Conservation (phyloP, 2,329 filamentous ascomycete species). For the Fusarium praegraminearum region DNA sequence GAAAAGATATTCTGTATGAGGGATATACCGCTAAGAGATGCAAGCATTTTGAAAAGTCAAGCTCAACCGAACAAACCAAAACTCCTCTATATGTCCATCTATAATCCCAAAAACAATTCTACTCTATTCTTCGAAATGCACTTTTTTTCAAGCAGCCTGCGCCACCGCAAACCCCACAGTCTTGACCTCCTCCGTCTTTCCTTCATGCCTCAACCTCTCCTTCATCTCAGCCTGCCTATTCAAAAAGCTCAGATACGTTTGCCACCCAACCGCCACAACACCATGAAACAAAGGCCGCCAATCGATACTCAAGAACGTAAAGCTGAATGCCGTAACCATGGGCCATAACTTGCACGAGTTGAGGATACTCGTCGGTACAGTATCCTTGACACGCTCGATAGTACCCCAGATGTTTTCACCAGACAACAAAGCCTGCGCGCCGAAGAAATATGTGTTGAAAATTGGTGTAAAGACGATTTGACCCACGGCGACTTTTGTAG, state of each 20-base stretch:
- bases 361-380: constrained; percentile 79
- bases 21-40: background rate
- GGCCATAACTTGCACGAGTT: constrained; percentile 93
- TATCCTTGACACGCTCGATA: constrained; percentile 76
- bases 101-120: background rate
- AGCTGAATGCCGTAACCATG: constrained; percentile 84
- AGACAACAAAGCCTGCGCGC: constrained; percentile 78
- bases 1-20: no score
- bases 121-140: background rate
- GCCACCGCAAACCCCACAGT: background rate
- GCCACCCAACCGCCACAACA: constrained; percentile 87
- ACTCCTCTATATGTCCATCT: background rate
- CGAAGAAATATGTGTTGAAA: constrained; percentile 88
- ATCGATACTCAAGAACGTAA: constrained; percentile 83
- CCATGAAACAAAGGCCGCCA: constrained; percentile 85
- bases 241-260: constrained; percentile 87
- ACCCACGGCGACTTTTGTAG: constrained; percentile 82
- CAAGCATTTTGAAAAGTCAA: background rate
- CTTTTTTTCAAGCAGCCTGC: constrained; percentile 13
- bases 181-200: background rate
- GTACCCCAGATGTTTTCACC: constrained; percentile 75
- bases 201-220: constrained; percentile 27
- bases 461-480: constrained; percentile 84
- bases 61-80: background rate
- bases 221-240: constrained; percentile 76